phyloP scores from a whole-genome alignment of 768 basidiomycete genomes.

The Holtermanniella nyarrowii region DNA sequence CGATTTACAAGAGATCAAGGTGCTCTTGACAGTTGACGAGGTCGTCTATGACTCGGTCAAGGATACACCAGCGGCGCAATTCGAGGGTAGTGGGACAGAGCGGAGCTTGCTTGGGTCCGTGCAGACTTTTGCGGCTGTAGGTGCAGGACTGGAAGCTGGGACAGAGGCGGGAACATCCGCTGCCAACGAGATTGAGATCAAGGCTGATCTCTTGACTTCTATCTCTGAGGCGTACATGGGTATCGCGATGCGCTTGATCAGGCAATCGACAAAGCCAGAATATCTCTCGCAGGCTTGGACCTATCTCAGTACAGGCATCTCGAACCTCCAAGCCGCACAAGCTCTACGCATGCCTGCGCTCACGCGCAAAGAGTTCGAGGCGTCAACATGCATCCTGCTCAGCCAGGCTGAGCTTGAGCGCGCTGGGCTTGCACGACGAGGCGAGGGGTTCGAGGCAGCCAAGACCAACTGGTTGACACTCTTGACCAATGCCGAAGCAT shows the following conservation, averaged over 20 bases:
- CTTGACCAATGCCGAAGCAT: slow-evolving; percentile 31
- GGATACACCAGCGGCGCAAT: slow-evolving; percentile 11
- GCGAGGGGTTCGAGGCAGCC: slow-evolving; percentile 22
- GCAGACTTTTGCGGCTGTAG: slow-evolving; percentile 13
- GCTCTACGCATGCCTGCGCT: slow-evolving; percentile 16
- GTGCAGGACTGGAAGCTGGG: slow-evolving; percentile 14
- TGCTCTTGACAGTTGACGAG: slow-evolving; percentile 22
- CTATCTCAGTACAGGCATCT: slow-evolving; percentile 20
- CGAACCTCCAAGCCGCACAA: slow-evolving; percentile 15
- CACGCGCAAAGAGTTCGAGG: slow-evolving; percentile 25
- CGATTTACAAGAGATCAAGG: slow-evolving; percentile 31
- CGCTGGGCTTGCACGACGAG: slow-evolving; percentile 9
- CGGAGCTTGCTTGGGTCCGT: slow-evolving; percentile 25
- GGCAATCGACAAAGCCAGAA: slow-evolving; percentile 13
- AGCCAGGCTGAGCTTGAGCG: slow-evolving; percentile 18
- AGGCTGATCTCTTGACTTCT: slow-evolving; percentile 23
- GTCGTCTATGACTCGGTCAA: slow-evolving; percentile 30
- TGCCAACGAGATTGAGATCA: slow-evolving; percentile 21
- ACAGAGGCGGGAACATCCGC: slow-evolving; percentile 1
- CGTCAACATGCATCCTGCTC: slow-evolving; percentile 17
- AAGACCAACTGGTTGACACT: slow-evolving; percentile 22
- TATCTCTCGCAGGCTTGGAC: slow-evolving; percentile 29
- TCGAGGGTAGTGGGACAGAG: slow-evolving; percentile 15
- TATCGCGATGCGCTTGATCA: slow-evolving; percentile 18
- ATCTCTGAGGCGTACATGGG: slow-evolving; percentile 25